A percentile compares a stretch with the other conserved stretches of the same genome.
phyloP scores from a whole-genome alignment of 495 filamentous ascomycete genomes.

The Talaromyces stipitatus region DNA sequence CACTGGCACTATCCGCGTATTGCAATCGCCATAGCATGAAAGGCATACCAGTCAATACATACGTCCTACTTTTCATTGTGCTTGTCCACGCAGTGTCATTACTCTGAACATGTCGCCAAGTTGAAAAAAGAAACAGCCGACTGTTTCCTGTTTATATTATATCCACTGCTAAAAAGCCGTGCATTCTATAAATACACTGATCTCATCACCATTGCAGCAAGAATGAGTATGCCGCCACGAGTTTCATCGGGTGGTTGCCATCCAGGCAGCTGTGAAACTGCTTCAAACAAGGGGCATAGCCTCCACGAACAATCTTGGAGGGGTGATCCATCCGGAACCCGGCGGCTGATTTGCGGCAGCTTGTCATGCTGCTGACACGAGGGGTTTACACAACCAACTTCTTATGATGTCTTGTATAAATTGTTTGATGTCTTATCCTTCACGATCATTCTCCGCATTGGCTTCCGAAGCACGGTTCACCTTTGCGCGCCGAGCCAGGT shows the following conservation, averaged over 20 bases:
- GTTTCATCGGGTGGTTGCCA: not conserved
- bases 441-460: constrained; percentile 72
- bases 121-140: too few relatives aligned
- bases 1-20: not conserved
- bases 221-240: not conserved
- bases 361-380: not conserved
- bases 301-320: not conserved
- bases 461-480: constrained; percentile 69
- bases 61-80: not conserved
- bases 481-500: constrained; percentile 66
- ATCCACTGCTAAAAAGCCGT: not conserved
- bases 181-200: not conserved
- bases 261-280: not conserved
- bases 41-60: not conserved
- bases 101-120: too few relatives aligned
- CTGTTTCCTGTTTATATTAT: not conserved
- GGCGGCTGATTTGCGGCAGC: not conserved
- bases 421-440: constrained; percentile 5
- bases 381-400: not conserved
- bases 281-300: constrained; percentile 2
- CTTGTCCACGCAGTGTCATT: too few relatives aligned
- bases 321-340: not conserved
- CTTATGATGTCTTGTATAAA: not conserved
- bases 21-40: not conserved
- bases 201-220: not conserved